phyloP scores from a whole-genome alignment of 192 early-diverging fungal genomes.

The Backusella macrospora region DNA sequence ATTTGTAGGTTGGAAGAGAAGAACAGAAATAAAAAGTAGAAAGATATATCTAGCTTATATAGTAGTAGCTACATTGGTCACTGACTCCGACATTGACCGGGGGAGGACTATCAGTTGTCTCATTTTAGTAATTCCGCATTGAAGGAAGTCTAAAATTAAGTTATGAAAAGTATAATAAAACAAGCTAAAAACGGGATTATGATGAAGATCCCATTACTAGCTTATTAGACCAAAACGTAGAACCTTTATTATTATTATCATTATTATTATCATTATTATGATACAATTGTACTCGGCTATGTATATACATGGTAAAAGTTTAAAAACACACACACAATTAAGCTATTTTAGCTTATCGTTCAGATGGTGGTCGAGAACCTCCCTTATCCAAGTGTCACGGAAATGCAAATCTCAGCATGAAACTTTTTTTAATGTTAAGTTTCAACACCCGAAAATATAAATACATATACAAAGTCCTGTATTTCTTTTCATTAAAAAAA shows the following conservation, averaged over 20 bases:
- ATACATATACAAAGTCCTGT: neutral
- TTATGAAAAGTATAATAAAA: neutral
- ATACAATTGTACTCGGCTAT: no score
- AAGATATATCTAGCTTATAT: neutral
- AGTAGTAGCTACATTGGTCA: neutral
- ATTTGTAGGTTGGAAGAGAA: neutral
- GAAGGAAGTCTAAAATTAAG: neutral
- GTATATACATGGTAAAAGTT: neutral
- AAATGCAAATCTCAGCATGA: slow-evolving; percentile 10
- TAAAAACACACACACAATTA: neutral
- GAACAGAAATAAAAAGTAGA: neutral
- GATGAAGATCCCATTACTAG: no score
- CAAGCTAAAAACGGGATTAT: no score
- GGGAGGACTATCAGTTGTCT: slow-evolving; percentile 5
- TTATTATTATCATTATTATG: no score
- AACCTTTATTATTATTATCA: no score
- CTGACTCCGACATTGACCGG: slow-evolving; percentile 7
- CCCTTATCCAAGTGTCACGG: neutral
- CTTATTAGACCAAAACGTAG: no score
- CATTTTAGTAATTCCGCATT: slow-evolving; percentile 5
- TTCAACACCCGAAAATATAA: neutral
- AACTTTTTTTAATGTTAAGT: slow-evolving; percentile 10
- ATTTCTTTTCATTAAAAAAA: neutral
- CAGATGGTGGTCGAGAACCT: neutral
- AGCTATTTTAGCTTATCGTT: slow-evolving; percentile 11